Evolutionary conservation across 192 early-diverging fungal species (phyloP).

Genomic region (Backusella westeae): DNA sequence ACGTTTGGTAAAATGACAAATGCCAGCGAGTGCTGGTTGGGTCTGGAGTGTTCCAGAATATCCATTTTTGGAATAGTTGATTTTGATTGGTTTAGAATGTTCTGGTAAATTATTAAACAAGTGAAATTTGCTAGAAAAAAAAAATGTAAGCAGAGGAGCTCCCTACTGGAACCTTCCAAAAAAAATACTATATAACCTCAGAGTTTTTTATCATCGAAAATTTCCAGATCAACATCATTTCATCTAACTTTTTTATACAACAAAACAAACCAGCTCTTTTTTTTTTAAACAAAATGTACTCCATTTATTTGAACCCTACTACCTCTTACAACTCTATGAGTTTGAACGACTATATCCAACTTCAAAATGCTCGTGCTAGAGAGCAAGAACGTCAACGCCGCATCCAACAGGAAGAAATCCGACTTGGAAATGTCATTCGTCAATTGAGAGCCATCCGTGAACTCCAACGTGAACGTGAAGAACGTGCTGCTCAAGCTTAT

Average conservation of each 20-base stretch:
- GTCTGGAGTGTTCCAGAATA: not conserved
- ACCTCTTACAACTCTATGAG: not conserved
- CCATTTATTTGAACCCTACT: not conserved
- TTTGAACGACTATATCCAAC: not conserved
- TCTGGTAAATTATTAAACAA: not conserved
- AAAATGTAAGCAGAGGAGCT: not conserved
- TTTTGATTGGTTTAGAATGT: not conserved
- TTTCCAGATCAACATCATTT: not conserved
- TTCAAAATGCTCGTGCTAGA: not conserved
- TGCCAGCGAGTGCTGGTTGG: not conserved
- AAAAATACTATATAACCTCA: not conserved
- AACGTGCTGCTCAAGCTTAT: slow-evolving; percentile 1
- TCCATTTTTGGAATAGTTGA: not conserved
- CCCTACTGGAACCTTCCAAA: slow-evolving; percentile 2
- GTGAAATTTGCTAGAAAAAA: not conserved
- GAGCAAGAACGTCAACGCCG: slow-evolving; percentile 9
- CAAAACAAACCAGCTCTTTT: not conserved
- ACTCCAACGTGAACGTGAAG: not conserved
- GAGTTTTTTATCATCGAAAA: not conserved
- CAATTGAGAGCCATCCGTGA: not conserved
- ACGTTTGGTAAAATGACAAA: not conserved
- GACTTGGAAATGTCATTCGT: not conserved
- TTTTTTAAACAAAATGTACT: not conserved
- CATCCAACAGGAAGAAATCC: slow-evolving; percentile 1
- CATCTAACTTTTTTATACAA: not conserved